Evolutionary conservation across 805 yeast genomes (phyloP), one percentile per base, ranked within the genome.

Genomic region (Cyberlindnera veronae): DNA sequence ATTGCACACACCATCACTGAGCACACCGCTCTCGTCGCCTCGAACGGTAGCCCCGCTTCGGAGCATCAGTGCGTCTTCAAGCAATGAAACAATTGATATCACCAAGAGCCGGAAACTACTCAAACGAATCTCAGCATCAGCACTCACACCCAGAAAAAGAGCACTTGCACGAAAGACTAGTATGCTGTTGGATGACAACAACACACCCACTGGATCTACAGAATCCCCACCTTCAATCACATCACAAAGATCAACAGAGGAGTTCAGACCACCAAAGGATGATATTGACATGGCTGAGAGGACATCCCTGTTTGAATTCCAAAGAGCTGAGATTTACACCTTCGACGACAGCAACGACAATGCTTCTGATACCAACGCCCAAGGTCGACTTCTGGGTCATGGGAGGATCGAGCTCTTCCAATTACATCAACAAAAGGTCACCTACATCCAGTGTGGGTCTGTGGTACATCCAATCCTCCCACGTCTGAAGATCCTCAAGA

Each of bases 381-480:
- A 53, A 1, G 83, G 82, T 0, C 60, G 74, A 30, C 55, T 78
- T n/a, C 53, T 81, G 21, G 79, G 83, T 1, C 77, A 76, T 44
- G 89, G 89, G 2, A 64, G 60, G 32, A 68, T 81, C 38, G 77
- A 78, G 50, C 64, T 81, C 2, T 81, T 77, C 49, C 79, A 77
- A 54, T 62, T 81, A 20, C 77, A 75, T 49, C 72, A 72, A 44
- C 75, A 77, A 15, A 70, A 66, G 42, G 80, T 79, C 8, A 73
- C 81, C 1, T 82, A 80, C 55, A 54, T 82, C 29, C 74, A 78
- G 11, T 82, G 88, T 61, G 89, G 61, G 10, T 67, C 77, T 5
- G 75, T 86, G 28, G 74, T 84, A 2, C 84, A 84, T 54, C 95
- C 95, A 4, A 72, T 86, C 12, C 62, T 86, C 38, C 86, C 88